A percentile compares a stretch with the other conserved stretches of the same genome.
Conservation (phyloP, 2,329 filamentous ascomycete species). For the Penicillium verrucosum region DNA sequence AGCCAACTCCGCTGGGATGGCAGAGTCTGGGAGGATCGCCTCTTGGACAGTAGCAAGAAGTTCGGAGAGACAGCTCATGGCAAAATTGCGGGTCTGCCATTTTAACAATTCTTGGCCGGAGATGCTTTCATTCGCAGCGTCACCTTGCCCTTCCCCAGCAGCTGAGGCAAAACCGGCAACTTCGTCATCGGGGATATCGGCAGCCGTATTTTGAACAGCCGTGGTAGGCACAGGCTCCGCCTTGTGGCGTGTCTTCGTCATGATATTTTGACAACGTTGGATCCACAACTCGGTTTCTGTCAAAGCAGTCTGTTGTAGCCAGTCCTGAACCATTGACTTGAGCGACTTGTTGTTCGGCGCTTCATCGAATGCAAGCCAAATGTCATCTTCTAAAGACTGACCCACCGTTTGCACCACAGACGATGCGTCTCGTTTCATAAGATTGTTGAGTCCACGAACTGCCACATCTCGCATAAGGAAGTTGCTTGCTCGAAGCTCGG, state of each 20-base stretch:
- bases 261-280: conserved; percentile 77
- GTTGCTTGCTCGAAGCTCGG: conserved; percentile 67
- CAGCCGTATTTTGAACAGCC: conserved; percentile 45
- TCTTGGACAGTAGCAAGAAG: conserved; percentile 76
- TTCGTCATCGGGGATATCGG: conserved; percentile 94
- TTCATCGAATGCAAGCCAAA: conserved; percentile 86
- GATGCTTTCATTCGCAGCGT: conserved; percentile 47
- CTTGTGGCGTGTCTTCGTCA: conserved; percentile 80
- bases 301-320: conserved; percentile 86
- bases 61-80: conserved; percentile 82
- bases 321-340: conserved; percentile 84
- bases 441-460: conserved; percentile 82
- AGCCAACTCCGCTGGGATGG: conserved; percentile 71
- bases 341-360: conserved; percentile 73
- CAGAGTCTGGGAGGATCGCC: conserved; percentile 72
- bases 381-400: conserved; percentile 77
- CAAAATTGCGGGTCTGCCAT: conserved; percentile 95
- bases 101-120: conserved; percentile 80
- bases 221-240: conserved; percentile 44
- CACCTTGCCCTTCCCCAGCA: conserved; percentile 59
- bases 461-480: conserved; percentile 72
- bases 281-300: conserved; percentile 81
- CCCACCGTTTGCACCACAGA: conserved; percentile 76
- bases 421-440: conserved; percentile 88
- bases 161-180: conserved; percentile 91